A percentile compares a stretch with the other conserved stretches of the same genome.
Evolutionary conservation across 1,139 yeast genomes (phyloP).

Genomic region (Candida tunisiensis): DNA sequence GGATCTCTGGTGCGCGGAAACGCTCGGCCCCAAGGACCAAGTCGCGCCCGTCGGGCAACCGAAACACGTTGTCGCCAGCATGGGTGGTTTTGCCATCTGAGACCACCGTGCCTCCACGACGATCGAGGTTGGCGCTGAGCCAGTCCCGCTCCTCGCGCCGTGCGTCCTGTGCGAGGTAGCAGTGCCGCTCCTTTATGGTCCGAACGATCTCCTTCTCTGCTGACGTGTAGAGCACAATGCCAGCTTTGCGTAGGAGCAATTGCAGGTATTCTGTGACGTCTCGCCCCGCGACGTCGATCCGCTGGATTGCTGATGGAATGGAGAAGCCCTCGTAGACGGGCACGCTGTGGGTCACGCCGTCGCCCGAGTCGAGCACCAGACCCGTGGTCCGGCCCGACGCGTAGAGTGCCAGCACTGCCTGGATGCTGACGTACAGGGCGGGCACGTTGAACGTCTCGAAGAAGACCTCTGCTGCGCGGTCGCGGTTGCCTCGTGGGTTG

Average conservation of each 20-base stretch:
- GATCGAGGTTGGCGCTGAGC: conserved; percentile 10
- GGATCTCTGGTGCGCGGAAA: conserved; percentile 55
- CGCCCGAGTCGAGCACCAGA: conserved; percentile 77
- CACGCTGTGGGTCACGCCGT: conserved; percentile 77
- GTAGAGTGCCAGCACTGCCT: conserved; percentile 72
- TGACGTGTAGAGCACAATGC: conserved; percentile 43
- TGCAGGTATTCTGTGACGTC: conserved; percentile 70
- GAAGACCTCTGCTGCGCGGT: conserved; percentile 54
- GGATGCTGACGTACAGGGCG: conserved; percentile 67
- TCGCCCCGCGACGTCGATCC: conserved; percentile 76
- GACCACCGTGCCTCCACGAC: conserved; percentile 2
- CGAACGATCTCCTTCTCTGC: conserved; percentile 76
- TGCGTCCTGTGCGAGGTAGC: conserved; percentile 51
- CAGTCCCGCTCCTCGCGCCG: conserved; percentile 47
- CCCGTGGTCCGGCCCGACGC: conserved; percentile 90
- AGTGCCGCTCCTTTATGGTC: conserved; percentile 55
- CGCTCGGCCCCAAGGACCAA: conserved; percentile 45
- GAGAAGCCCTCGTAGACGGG: conserved; percentile 87
- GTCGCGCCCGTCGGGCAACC: conserved; percentile 70
- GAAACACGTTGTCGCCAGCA: conserved; percentile 24
- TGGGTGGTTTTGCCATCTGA: conserved; percentile 3
- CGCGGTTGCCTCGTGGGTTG: conserved; percentile 58
- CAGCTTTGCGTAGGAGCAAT: conserved; percentile 48
- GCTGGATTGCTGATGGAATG: conserved; percentile 49
- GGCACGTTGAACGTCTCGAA: conserved; percentile 83